Evolutionary conservation across 2,329 filamentous ascomycete species (phyloP), one percentile per base, ranked within the genome.

Genomic region (Fusarium dimerum): DNA sequence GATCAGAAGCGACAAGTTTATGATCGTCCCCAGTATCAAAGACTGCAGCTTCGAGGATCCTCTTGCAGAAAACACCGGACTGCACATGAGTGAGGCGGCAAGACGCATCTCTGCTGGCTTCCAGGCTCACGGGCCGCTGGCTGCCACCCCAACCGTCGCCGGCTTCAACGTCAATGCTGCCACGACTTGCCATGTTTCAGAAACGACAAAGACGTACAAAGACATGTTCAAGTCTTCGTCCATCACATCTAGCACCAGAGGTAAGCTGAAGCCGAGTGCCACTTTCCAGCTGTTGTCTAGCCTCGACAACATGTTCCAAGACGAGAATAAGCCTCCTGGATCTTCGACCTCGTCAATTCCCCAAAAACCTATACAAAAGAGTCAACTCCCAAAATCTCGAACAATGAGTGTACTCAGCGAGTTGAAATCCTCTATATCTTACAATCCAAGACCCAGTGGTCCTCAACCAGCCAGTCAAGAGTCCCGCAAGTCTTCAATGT

Each of bases 351-450:
- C 40, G 16, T n/a, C 40, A 20, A 7, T 29, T 11, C 18, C 43
- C 6, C n/a, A 40, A 11, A 48, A 45, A 10, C 6, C 41, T 9
- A 16, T 34, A 6, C 46, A 18, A 9, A 64, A 62, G 42, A 66
- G 59, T 13, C 70, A 64, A 30, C 54, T 80, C 1, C 73, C 78
- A 8, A 78, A 71, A 51, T 78, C 78, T 6, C 69, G 71, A 26
- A 79, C 79, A 2, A 66, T 79, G 57, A 73, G 60, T 20, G 72
- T 76, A 2, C 60, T 81, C 11, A 75, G 75, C 7, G 78, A 72
- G 11, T 55, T 81, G 38, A 77, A 75, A 6, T 69, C 72, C 3
- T 76, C 77, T 1, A 69, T 79, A 2, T 78, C 77, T 1, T 51
- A 51, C 15, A 62, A 57, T 8, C 42, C 54, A 34, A 50, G 53